phyloP scores from a whole-genome alignment of 768 basidiomycete species.

The Cubamyces sp. region DNA sequence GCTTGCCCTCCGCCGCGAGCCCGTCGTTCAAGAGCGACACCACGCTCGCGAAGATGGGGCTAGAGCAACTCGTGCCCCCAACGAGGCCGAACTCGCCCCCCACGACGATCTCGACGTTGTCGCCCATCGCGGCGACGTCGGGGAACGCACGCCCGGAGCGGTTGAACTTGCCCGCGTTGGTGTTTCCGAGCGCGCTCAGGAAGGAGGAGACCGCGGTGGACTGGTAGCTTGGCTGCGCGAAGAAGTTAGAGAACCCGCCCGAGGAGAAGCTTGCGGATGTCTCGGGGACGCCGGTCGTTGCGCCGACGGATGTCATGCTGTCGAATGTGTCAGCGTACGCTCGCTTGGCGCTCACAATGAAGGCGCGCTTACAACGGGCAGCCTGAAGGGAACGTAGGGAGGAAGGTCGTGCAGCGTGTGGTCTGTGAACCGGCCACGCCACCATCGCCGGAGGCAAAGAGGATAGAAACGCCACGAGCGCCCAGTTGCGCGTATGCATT shows the following conservation, averaged over 20 bases:
- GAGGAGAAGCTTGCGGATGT: slow-evolving; percentile 40
- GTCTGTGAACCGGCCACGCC: slow-evolving; percentile 37
- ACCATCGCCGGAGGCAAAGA: slow-evolving; percentile 43
- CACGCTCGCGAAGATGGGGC: slow-evolving; percentile 39
- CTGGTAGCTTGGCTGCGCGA: slow-evolving; percentile 41
- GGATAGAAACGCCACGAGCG: slow-evolving; percentile 38
- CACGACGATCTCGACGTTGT: slow-evolving; percentile 36
- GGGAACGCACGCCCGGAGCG: slow-evolving; percentile 48
- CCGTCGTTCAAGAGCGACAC: slow-evolving; percentile 40
- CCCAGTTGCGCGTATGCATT: slow-evolving; percentile 39
- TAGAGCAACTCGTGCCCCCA: slow-evolving; percentile 39
- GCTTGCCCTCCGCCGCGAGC: slow-evolving; percentile 36
- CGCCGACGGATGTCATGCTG: slow-evolving; percentile 42
- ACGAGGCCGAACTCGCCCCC: slow-evolving; percentile 26
- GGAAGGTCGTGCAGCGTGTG: slow-evolving; percentile 35
- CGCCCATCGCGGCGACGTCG: slow-evolving; percentile 46
- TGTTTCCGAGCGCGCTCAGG: slow-evolving; percentile 36
- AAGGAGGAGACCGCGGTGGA: slow-evolving; percentile 39
- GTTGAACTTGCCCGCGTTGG: slow-evolving; percentile 36
- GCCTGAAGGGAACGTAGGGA: slow-evolving; percentile 41
- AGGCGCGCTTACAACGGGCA: slow-evolving; percentile 35
- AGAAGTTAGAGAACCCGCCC: slow-evolving; percentile 41
- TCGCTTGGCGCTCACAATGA: too few species aligned
- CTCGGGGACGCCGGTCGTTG: slow-evolving; percentile 36
- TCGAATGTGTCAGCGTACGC: background rate